Evolutionary conservation across 2,329 filamentous ascomycete genomes (phyloP).

Genomic region (Apiospora malaysiana): DNA sequence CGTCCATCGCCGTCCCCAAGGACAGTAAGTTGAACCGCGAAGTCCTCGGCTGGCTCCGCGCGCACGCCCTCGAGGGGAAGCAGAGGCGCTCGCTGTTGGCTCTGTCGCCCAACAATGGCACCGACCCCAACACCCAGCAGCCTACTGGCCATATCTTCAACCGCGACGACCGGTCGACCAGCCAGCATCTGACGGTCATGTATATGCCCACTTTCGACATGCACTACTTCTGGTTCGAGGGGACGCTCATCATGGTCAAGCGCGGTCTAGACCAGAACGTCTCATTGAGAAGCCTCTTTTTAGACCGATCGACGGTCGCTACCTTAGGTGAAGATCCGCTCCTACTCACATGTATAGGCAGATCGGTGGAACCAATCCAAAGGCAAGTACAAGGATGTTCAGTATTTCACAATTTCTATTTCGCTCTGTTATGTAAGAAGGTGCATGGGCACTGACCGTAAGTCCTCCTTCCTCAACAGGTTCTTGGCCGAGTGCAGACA

Average conservation of each 20-base stretch:
- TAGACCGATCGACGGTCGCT: not conserved
- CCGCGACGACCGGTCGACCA: not conserved
- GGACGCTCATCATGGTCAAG: conserved; percentile 11
- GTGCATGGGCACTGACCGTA: not conserved
- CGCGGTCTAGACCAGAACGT: not conserved
- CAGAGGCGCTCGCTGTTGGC: not conserved
- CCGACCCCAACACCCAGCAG: no score
- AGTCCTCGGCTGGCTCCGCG: conserved; percentile 9
- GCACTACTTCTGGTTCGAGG: conserved; percentile 1
- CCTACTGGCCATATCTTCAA: accelerated
- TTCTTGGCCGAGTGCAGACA: not conserved
- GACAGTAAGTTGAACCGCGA: not conserved
- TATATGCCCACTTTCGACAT: not conserved
- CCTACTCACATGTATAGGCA: not conserved
- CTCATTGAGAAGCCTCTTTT: not conserved
- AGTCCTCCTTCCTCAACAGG: not conserved
- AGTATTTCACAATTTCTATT: not conserved
- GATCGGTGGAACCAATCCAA: conserved; percentile 2
- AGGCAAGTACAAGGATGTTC: not conserved
- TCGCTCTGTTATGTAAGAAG: not conserved
- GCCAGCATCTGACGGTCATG: not conserved
- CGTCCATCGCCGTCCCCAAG: not conserved
- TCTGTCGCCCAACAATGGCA: not conserved
- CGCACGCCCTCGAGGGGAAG: not conserved
- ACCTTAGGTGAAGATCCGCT: not conserved